Evolutionary conservation across 495 filamentous ascomycete species (phyloP).

Genomic region (Aspergillus indologenus): DNA sequence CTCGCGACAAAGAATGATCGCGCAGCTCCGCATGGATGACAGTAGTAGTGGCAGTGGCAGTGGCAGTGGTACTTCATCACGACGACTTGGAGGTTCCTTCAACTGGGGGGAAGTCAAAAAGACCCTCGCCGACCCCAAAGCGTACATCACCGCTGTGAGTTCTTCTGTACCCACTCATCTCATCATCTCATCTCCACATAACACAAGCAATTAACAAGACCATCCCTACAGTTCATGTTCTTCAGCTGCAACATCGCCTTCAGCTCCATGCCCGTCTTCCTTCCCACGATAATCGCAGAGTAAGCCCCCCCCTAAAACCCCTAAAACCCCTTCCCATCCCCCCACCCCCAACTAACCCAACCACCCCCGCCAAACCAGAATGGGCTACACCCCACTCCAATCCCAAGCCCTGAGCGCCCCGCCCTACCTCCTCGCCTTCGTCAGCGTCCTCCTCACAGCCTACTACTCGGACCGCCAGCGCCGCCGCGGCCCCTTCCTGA

Average conservation of each 20-base stretch:
- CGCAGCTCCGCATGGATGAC: constrained; percentile 46
- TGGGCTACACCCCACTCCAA: constrained; percentile 45
- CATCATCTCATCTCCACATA: background rate
- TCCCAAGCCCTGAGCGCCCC: constrained; percentile 57
- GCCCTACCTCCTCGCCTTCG: constrained; percentile 54
- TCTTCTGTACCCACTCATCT: background rate
- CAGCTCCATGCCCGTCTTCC: constrained; percentile 57
- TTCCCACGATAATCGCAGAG: constrained; percentile 58
- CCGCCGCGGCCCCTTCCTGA: constrained; percentile 49
- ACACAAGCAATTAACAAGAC: background rate
- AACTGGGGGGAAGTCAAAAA: constrained; percentile 52
- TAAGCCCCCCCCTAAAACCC: constrained; percentile 18
- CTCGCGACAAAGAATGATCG: constrained; percentile 44
- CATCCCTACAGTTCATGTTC: constrained; percentile 50
- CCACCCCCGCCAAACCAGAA: too few relatives aligned
- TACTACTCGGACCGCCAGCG: constrained; percentile 49
- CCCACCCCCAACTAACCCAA: constrained; percentile 1
- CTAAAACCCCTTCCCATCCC: background rate
- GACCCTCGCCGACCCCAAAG: constrained; percentile 59
- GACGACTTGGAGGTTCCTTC: constrained; percentile 23
- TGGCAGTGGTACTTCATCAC: constrained; percentile 1
- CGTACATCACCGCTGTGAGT: constrained; percentile 63
- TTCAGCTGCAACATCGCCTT: constrained; percentile 60
- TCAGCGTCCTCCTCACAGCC: constrained; percentile 46
- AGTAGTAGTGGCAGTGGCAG: constrained; percentile 10